A percentile compares a stretch with the other conserved stretches of the same genome.
phyloP scores from a whole-genome alignment of 2,329 filamentous ascomycete species.

The Trichocomaceae sp. region DNA sequence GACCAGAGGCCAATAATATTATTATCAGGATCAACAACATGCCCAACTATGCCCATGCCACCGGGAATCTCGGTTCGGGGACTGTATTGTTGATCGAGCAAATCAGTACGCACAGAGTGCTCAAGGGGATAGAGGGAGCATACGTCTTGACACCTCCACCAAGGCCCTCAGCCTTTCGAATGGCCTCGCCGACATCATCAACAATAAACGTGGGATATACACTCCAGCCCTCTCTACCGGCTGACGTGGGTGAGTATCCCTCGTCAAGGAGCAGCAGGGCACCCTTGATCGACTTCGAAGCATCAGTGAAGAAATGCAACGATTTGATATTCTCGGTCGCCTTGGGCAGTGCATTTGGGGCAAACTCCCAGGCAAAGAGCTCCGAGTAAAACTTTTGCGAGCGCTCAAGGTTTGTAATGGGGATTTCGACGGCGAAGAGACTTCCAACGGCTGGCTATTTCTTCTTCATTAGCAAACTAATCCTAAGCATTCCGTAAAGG shows the following conservation, averaged over 20 bases:
- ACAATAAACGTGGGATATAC: constrained; percentile 7
- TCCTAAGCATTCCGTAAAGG: neutral
- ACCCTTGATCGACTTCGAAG: constrained; percentile 7
- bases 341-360: neutral
- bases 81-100: neutral
- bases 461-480: neutral
- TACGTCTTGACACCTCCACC: constrained; percentile 7
- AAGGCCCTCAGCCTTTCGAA: constrained; percentile 2
- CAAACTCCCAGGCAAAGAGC: constrained; percentile 7
- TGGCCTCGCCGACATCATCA: constrained; percentile 6
- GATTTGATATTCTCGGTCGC: constrained; percentile 5
- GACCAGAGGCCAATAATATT: too few relatives aligned
- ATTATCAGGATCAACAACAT: neutral
- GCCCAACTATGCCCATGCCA: neutral
- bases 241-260: neutral
- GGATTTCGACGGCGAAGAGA: constrained; percentile 9
- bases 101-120: constrained; percentile 1
- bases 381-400: constrained; percentile 9
- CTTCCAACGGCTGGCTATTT: constrained; percentile 6
- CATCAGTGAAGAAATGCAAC: constrained; percentile 10
- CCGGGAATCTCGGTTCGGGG: constrained; percentile 6
- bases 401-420: constrained; percentile 4
- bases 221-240: constrained; percentile 7
- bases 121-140: neutral
- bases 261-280: constrained; percentile 10